Base-by-base conservation (phyloP, 2,329 filamentous ascomycete genomes). In the Ceratocystis diversiconidia region DNA sequence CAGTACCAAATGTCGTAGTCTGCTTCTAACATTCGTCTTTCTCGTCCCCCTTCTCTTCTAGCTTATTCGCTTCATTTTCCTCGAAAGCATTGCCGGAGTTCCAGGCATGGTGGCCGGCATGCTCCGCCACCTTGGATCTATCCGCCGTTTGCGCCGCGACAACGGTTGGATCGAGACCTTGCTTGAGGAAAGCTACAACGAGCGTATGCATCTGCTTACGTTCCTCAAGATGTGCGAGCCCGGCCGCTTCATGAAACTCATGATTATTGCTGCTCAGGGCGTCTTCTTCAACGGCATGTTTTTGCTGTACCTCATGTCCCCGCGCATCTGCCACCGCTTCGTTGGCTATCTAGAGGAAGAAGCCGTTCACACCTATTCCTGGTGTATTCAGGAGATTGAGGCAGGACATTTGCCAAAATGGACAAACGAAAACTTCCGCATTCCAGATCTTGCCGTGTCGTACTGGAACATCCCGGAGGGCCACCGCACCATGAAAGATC, bases 331-430 rank as follows among this genome's bases (percentile, higher is more conserved):
- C 72, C 94, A 99, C 75, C 87, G 94, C 57, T 97, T 99, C 75
- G 92, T 97, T 64, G 94, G 92, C 1, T 97, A 97, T 71, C 84
- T 99, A 12, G 94, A 99, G 75, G 94, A 99, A 74, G 94, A 99
- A 75, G 94, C 94, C 7, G 92, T 97, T 1, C 83, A 95, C 72
- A 99, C 94, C 0, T 99, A 99, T 78, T 94, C 90, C 0, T 85
- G 91, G 62, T 89, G 90, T 68, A 88, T 97, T 71, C 80, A 85
- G 70, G 94, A 97, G 72, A 82, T 99, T 28, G 92, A 97, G 67
- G 80, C 82, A 2, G 92, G 92, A n/a, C 82, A 84, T 67, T 78
- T 96, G 15, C 91, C 92, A 0, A 85, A 85, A 70, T 99, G 94
- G 92, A 79, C 83, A 30, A 80, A 84, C 68, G 76, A 78, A 1